Percentiles rank a stretch among this genome's conserved stretches.
These are phyloP conservation scores for Wickerhamomyces hampshirensis DNA, from an alignment of 805 yeast genomes.

Conservation along the genomic window DNA sequence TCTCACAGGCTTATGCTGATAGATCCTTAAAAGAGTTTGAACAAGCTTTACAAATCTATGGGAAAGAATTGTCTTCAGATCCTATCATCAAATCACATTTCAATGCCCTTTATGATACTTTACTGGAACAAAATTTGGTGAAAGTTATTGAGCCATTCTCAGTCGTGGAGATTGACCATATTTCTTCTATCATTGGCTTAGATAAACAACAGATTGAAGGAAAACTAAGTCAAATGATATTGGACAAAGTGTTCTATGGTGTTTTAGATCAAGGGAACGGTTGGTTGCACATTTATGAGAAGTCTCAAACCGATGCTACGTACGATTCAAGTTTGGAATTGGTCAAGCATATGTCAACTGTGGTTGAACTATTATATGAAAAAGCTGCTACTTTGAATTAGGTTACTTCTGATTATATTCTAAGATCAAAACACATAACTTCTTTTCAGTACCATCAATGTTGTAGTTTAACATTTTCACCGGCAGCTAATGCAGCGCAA, in stretches of 20 bases:
- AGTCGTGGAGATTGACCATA: constrained; percentile 88
- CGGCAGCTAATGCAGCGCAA: constrained; percentile 53
- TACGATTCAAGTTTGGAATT: constrained; percentile 85
- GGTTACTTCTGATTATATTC: no score
- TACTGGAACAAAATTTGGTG: constrained; percentile 87
- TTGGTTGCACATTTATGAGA: constrained; percentile 88
- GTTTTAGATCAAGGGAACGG: constrained; percentile 98
- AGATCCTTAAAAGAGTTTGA: constrained; percentile 91
- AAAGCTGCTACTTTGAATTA: constrained; percentile 84
- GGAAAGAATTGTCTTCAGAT: constrained; percentile 75
- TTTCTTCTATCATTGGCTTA: constrained; percentile 83
- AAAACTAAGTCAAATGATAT: constrained; percentile 91
- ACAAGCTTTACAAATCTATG: constrained; percentile 65
- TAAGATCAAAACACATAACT: no score
- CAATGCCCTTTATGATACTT: constrained; percentile 85
- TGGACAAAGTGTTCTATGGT: constrained; percentile 93
- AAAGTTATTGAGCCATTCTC: constrained; percentile 96
- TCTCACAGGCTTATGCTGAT: constrained; percentile 83
- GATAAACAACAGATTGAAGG: constrained; percentile 88
- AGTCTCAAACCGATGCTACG: constrained; percentile 82
- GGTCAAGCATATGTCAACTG: constrained; percentile 79
- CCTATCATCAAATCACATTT: constrained; percentile 87
- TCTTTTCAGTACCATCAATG: neutral
- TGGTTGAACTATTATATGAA: constrained; percentile 87
- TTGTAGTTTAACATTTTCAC: constrained; percentile 23